These are phyloP conservation scores for Trametes polyzona DNA, from an alignment of 1,284 basidiomycete species.

Conservation along the genomic window DNA sequence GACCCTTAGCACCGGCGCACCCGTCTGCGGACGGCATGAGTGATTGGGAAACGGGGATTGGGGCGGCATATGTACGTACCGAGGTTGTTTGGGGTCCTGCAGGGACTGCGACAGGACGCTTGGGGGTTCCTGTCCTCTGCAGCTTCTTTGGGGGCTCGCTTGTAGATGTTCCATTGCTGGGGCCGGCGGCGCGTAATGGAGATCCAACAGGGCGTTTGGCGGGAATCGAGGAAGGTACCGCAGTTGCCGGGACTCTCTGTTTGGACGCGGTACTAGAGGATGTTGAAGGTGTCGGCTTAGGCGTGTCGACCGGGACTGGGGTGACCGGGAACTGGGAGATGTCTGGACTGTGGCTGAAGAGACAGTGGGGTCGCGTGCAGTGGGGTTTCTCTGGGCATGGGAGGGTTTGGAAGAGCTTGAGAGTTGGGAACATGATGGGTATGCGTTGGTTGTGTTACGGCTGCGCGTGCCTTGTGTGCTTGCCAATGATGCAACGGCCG, in stretches of 20 bases:
- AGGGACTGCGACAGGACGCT: slow-evolving; percentile 46
- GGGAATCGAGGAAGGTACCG: slow-evolving; percentile 27
- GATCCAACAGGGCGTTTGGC: slow-evolving; percentile 38
- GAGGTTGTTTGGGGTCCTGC: slow-evolving; percentile 41
- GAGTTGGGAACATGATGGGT: slow-evolving; percentile 65
- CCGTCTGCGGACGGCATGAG: slow-evolving; percentile 43
- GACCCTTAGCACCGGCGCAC: slow-evolving; percentile 67
- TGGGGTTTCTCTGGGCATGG: slow-evolving; percentile 59
- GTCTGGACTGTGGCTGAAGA: slow-evolving; percentile 63
- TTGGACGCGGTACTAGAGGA: slow-evolving; percentile 13
- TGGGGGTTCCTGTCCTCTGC: slow-evolving; percentile 49
- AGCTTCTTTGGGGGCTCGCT: slow-evolving; percentile 64
- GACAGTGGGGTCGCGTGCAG: slow-evolving; percentile 59
- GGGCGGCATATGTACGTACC: slow-evolving; percentile 33
- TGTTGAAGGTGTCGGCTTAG: slow-evolving; percentile 26
- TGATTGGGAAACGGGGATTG: not conserved
- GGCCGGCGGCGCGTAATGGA: slow-evolving; percentile 13
- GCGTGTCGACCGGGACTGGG: slow-evolving; percentile 43
- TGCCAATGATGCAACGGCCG: not conserved
- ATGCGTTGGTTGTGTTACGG: not conserved
- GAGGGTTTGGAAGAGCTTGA: slow-evolving; percentile 60
- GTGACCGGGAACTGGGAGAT: slow-evolving; percentile 41
- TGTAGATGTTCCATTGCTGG: slow-evolving; percentile 26
- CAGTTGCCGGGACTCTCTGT: slow-evolving; percentile 13
- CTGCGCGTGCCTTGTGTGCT: not conserved